phyloP scores from a whole-genome alignment of 805 yeast species.

The Zygosaccharomyces siamensis region DNA sequence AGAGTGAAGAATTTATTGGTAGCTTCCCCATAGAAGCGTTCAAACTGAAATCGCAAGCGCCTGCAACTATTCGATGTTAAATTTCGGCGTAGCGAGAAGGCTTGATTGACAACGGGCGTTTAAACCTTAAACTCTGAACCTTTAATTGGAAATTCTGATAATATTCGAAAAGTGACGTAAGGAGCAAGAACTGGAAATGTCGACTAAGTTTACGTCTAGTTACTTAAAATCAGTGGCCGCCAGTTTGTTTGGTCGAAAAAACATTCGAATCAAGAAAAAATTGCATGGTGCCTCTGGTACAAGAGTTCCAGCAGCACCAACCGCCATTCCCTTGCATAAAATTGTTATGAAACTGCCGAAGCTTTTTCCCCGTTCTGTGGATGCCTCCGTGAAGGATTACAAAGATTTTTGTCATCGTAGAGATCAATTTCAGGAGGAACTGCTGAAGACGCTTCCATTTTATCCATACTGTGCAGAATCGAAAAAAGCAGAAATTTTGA shows the following conservation, averaged over 20 bases:
- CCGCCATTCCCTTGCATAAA: slow-evolving; percentile 57
- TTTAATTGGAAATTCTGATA: neutral
- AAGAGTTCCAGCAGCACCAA: slow-evolving; percentile 54
- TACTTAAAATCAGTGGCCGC: neutral
- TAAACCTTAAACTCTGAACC: neutral
- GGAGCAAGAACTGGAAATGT: neutral
- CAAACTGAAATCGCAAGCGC: neutral
- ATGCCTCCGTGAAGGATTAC: slow-evolving; percentile 53
- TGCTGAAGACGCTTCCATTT: slow-evolving; percentile 45
- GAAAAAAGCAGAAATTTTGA: slow-evolving; percentile 30
- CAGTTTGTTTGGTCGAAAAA: neutral
- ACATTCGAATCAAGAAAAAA: neutral
- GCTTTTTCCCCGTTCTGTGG: slow-evolving; percentile 53
- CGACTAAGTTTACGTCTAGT: neutral
- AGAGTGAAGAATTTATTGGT: neutral
- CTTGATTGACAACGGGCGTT: slow-evolving; percentile 5
- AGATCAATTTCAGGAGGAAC: slow-evolving; percentile 43
- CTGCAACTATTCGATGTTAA: neutral
- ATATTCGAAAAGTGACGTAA: neutral
- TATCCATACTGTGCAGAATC: slow-evolving; percentile 36
- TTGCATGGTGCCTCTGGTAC: neutral
- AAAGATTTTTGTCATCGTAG: slow-evolving; percentile 22
- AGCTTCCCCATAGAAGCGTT: neutral
- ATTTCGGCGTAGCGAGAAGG: neutral
- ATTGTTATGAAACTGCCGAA: slow-evolving; percentile 40